Conservation (phyloP, 805 yeast genomes). For the Hanseniaspora jakobsenii region DNA sequence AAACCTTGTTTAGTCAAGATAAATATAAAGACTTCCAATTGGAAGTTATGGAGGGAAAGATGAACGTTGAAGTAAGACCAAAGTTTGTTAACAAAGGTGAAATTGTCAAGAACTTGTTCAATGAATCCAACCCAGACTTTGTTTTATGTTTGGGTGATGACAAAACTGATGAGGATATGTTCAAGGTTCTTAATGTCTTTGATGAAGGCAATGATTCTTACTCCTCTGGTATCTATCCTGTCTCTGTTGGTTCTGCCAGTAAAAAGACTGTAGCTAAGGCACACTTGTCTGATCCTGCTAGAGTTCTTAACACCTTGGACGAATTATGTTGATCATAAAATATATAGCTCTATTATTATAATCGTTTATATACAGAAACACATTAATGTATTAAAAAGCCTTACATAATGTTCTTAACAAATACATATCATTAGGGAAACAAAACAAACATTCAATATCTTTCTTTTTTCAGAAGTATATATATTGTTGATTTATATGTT, state of each 20-base stretch:
- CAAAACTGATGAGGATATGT: slow-evolving; percentile 96
- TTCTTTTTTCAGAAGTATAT: too few relatives aligned
- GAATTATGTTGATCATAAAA: slow-evolving; percentile 44
- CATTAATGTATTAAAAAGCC: neutral
- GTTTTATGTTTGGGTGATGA: slow-evolving; percentile 90
- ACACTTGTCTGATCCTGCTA: slow-evolving; percentile 71
- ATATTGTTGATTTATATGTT: too few relatives aligned
- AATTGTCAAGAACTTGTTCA: slow-evolving; percentile 49
- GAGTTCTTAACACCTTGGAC: slow-evolving; percentile 75
- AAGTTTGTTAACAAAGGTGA: slow-evolving; percentile 92
- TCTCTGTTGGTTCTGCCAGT: slow-evolving; percentile 86
- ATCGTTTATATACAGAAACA: slow-evolving; percentile 10
- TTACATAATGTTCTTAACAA: too few relatives aligned
- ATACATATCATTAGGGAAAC: too few relatives aligned
- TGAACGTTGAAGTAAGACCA: slow-evolving; percentile 95
- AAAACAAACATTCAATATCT: too few relatives aligned
- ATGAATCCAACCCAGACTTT: slow-evolving; percentile 61
- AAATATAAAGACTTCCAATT: slow-evolving; percentile 37
- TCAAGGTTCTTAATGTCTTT: slow-evolving; percentile 55
- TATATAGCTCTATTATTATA: too few relatives aligned
- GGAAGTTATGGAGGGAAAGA: slow-evolving; percentile 95
- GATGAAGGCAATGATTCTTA: slow-evolving; percentile 35
- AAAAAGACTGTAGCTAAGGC: slow-evolving; percentile 76
- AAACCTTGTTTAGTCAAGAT: slow-evolving; percentile 48
- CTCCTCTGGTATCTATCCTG: slow-evolving; percentile 75